Percentiles rank a stretch among this genome's conserved stretches.
These are phyloP conservation scores for Fermentozyma sake DNA, from an alignment of 1,139 yeast genomes.

Conservation along the genomic window DNA sequence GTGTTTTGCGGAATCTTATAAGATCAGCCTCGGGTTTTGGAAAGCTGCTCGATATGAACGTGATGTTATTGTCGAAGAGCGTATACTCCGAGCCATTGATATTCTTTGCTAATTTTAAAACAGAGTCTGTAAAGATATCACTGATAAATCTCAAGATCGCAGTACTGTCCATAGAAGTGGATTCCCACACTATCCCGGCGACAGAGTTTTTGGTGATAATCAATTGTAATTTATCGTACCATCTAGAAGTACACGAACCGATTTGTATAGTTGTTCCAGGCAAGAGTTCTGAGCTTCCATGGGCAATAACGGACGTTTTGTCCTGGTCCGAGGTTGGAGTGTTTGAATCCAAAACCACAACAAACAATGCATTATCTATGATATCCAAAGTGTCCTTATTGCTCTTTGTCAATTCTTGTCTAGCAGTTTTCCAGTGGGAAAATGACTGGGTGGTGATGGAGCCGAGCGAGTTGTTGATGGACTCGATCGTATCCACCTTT, in stretches of 20 bases:
- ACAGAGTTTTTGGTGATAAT: conserved; percentile 66
- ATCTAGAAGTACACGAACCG: conserved; percentile 74
- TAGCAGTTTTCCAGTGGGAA: conserved; percentile 57
- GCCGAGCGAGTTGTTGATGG: conserved; percentile 57
- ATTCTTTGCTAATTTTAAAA: conserved; percentile 64
- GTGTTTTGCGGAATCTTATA: conserved; percentile 49
- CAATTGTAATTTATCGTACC: conserved; percentile 75
- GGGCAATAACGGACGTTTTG: conserved; percentile 48
- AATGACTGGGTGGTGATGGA: conserved; percentile 66
- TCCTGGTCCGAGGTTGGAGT: conserved; percentile 50
- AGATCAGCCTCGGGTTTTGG: conserved; percentile 40
- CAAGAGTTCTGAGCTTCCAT: conserved; percentile 59
- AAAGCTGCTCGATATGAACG: conserved; percentile 32
- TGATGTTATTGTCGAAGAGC: conserved; percentile 44
- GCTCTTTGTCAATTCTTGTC: conserved; percentile 44
- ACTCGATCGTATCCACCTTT: conserved; percentile 33
- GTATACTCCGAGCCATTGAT: conserved; percentile 71
- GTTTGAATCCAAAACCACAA: conserved; percentile 59
- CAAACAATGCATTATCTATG: conserved; percentile 64
- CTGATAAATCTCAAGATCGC: conserved; percentile 68
- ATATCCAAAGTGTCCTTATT: conserved; percentile 41
- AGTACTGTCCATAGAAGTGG: conserved; percentile 76
- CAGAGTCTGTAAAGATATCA: conserved; percentile 72
- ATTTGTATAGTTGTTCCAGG: conserved; percentile 54
- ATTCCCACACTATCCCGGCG: conserved; percentile 74